phyloP scores from a whole-genome alignment of 176 grass and related monocot species.

The Sorghum bicolor region DNA sequence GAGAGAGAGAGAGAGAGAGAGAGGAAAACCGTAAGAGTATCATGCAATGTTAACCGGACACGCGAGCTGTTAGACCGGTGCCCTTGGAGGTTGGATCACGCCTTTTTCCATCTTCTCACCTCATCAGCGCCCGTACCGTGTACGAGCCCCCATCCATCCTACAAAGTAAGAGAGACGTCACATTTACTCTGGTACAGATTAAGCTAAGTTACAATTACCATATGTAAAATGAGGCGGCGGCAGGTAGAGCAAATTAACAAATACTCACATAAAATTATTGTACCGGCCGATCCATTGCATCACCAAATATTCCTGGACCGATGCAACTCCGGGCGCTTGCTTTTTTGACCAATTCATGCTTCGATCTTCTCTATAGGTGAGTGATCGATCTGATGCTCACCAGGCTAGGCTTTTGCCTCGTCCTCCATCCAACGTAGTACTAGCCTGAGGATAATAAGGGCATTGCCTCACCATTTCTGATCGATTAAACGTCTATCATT shows the following conservation, averaged over 20 bases:
- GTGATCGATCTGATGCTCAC: neutral
- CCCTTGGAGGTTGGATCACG: conserved; percentile 38
- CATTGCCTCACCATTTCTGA: too few species aligned
- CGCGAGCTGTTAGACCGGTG: conserved; percentile 36
- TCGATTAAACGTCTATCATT: too few species aligned
- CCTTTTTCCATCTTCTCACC: neutral
- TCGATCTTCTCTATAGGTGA: too few species aligned
- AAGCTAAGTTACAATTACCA: neutral
- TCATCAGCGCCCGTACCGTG: neutral
- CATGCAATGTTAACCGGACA: conserved; percentile 49
- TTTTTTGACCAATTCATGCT: conserved; percentile 17
- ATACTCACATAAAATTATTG: neutral
- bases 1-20: neutral
- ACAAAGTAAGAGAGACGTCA: neutral
- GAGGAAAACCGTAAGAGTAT: conserved; percentile 10
- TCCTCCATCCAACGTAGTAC: neutral
- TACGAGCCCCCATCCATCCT: neutral
- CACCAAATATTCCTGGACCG: conserved; percentile 8
- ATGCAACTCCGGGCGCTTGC: neutral
- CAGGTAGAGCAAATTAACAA: neutral
- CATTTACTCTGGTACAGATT: neutral
- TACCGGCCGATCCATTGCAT: conserved; percentile 7
- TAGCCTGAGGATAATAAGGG: too few species aligned
- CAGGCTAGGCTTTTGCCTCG: neutral
- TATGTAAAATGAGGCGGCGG: neutral